Evolutionary conservation across 1,284 basidiomycete genomes (phyloP).

Genomic region (Cutaneotrichosporon curvatum): DNA sequence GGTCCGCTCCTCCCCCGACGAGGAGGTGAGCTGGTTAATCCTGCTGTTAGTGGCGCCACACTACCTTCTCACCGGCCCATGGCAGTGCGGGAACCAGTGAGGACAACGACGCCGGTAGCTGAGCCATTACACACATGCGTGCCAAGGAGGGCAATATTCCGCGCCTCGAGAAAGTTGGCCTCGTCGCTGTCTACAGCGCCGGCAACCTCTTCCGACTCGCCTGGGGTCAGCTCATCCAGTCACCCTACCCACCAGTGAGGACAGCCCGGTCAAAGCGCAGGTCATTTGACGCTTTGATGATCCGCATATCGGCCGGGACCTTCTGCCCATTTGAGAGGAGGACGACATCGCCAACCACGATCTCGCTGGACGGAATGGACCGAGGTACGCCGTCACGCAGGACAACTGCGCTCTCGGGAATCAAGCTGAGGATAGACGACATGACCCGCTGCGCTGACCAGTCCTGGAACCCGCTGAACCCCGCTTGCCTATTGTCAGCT

Average conservation of each 20-base stretch:
- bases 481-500: conserved; percentile 25
- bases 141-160: conserved; percentile 59
- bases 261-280: conserved; percentile 58
- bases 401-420: conserved; percentile 46
- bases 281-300: conserved; percentile 52
- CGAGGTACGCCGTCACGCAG: conserved; percentile 40
- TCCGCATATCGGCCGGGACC: conserved; percentile 52
- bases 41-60: neutral
- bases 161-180: conserved; percentile 55
- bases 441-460: conserved; percentile 46
- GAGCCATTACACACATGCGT: conserved; percentile 57
- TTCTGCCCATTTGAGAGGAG: conserved; percentile 43
- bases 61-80: conserved; percentile 49
- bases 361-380: conserved; percentile 33
- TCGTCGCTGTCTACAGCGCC: conserved; percentile 53
- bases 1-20: conserved; percentile 47
- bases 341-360: conserved; percentile 45
- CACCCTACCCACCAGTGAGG: conserved; percentile 47
- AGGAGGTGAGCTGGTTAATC: conserved; percentile 53
- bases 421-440: conserved; percentile 47
- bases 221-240: conserved; percentile 23
- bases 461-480: conserved; percentile 39
- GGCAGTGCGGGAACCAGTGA: conserved; percentile 55
- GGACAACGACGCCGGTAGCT: conserved; percentile 54
- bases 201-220: conserved; percentile 54